A percentile compares a stretch with the other conserved stretches of the same genome.
Conservation (phyloP, 208 protist genomes). For the Balamuthia mandrillaris region DNA sequence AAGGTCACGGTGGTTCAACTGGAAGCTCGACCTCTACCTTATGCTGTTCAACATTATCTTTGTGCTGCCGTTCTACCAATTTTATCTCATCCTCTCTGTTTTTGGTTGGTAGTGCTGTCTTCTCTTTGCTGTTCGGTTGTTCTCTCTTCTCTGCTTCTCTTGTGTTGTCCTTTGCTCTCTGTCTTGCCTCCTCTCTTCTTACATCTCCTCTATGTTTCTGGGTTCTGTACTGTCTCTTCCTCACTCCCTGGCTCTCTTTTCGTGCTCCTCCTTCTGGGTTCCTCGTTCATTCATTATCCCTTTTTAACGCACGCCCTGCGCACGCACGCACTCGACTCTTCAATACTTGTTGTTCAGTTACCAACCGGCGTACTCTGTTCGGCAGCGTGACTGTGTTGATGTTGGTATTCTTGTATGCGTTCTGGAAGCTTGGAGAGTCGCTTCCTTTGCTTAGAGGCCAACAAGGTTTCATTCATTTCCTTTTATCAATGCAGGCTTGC, state of each 20-base stretch:
- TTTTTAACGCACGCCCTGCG: neutral
- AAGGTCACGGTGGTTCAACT: conserved; percentile 36
- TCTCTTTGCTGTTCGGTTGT: neutral
- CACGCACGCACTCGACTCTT: too few species aligned
- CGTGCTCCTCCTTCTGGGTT: neutral
- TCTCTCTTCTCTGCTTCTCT: too few species aligned
- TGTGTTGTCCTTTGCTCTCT: too few species aligned
- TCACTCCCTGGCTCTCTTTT: neutral
- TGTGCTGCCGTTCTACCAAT: conserved; percentile 39
- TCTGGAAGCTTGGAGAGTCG: conserved; percentile 32
- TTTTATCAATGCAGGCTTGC: neutral
- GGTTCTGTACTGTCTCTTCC: too few species aligned
- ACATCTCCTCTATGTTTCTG: too few species aligned
- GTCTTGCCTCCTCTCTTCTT: too few species aligned
- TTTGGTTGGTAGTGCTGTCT: neutral
- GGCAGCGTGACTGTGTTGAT: too few species aligned
- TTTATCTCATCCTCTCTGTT: conserved; percentile 19
- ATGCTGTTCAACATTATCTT: neutral
- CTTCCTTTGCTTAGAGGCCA: conserved; percentile 25
- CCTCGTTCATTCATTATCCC: neutral
- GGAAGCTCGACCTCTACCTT: conserved; percentile 42
- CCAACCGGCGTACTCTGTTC: too few species aligned
- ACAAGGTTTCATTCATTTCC: neutral
- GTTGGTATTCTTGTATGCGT: neutral
- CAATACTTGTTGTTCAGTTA: too few species aligned